Evolutionary conservation across 768 basidiomycete species (phyloP).

Genomic region (Phaeolepiota aurea): DNA sequence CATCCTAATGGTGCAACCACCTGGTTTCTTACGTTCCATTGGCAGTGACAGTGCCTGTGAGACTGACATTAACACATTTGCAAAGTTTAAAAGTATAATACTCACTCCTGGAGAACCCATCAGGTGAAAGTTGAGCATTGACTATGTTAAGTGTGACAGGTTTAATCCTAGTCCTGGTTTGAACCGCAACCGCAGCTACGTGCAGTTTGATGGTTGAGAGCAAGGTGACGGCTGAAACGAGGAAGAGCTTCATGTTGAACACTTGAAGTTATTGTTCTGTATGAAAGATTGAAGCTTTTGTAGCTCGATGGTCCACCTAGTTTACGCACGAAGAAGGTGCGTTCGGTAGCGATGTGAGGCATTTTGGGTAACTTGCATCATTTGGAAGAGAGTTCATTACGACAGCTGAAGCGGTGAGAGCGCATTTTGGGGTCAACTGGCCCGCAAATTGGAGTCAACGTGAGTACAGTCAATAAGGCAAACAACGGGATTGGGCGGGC

Average conservation of each 20-base stretch:
- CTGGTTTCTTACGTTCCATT: conserved; percentile 16
- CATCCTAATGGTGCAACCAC: conserved; percentile 8
- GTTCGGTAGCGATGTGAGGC: not conserved
- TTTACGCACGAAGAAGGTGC: not conserved
- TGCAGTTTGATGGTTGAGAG: conserved; percentile 10
- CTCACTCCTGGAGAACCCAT: conserved; percentile 27
- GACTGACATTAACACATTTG: no score
- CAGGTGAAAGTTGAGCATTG: conserved; percentile 33
- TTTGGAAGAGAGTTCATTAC: not conserved
- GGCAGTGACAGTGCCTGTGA: conserved; percentile 13
- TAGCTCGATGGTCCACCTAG: not conserved
- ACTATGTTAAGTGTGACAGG: conserved; percentile 24
- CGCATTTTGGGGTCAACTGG: not conserved
- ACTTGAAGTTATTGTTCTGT: conserved; percentile 5
- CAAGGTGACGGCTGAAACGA: conserved; percentile 11
- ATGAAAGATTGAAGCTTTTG: not conserved
- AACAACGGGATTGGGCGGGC: conserved; percentile 8
- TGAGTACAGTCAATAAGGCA: conserved; percentile 2
- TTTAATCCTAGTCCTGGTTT: conserved; percentile 7
- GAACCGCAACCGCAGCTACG: conserved; percentile 5
- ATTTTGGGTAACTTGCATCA: not conserved
- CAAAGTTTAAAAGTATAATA: not conserved
- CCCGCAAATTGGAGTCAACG: conserved; percentile 1
- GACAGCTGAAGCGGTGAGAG: not conserved
- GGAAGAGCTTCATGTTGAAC: conserved; percentile 13